phyloP scores from a whole-genome alignment of 192 early-diverging fungal species.

The Linnemannia zychae region DNA sequence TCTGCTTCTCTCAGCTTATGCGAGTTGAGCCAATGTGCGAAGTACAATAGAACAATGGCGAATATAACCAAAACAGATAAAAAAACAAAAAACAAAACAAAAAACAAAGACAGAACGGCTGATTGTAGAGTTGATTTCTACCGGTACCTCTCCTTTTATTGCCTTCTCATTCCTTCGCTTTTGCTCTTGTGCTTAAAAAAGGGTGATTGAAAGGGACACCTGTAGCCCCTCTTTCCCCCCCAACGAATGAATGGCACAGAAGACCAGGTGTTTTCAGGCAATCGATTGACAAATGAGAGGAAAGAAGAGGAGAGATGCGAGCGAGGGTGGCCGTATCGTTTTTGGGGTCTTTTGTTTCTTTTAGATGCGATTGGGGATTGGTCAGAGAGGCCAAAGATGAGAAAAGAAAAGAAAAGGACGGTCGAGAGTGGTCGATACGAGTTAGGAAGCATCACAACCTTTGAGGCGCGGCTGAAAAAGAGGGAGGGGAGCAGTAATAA shows the following conservation, averaged over 20 bases:
- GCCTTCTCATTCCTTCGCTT: too few relatives aligned
- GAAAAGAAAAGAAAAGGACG: neutral
- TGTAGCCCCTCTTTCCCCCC: too few relatives aligned
- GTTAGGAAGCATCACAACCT: neutral
- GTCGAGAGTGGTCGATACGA: constrained; percentile 10
- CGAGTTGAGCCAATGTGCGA: neutral
- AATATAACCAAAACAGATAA: neutral
- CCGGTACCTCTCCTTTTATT: neutral
- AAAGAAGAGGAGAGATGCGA: neutral
- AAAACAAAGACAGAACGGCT: neutral
- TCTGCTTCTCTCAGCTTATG: too few relatives aligned
- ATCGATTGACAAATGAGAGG: neutral
- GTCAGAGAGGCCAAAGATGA: neutral
- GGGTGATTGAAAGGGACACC: too few relatives aligned
- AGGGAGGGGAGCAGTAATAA: too few relatives aligned
- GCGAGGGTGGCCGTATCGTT: neutral
- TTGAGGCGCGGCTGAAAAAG: too few relatives aligned
- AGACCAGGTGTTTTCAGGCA: neutral
- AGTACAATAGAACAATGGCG: neutral
- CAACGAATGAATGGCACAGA: neutral
- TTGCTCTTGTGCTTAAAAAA: too few relatives aligned
- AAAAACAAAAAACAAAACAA: neutral
- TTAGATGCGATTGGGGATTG: neutral
- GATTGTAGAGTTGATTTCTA: neutral
- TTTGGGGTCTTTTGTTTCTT: neutral